A percentile compares a stretch with the other conserved stretches of the same genome.
These are phyloP conservation scores for Guyanaporus albipodus DNA, from an alignment of 768 basidiomycete species.

Conservation along the genomic window DNA sequence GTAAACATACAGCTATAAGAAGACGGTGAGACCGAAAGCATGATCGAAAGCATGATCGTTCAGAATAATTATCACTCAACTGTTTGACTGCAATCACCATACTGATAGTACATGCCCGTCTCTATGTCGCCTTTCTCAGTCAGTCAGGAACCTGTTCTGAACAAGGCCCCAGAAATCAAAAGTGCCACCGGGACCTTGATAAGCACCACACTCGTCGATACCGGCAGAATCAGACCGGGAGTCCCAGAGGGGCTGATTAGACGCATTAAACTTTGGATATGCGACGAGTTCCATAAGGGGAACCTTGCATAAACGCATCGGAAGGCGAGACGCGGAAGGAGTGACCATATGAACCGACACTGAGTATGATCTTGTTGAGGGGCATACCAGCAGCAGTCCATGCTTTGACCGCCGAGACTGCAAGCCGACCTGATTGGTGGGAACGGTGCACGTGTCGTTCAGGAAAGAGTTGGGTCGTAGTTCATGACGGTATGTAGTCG, in stretches of 20 bases:
- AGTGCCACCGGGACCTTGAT: slow-evolving; percentile 44
- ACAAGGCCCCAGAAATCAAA: slow-evolving; percentile 61
- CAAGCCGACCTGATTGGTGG: slow-evolving; percentile 62
- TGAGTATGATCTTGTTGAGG: slow-evolving; percentile 62
- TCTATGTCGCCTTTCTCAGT: slow-evolving; percentile 25
- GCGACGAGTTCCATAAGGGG: slow-evolving; percentile 35
- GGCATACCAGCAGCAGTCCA: slow-evolving; percentile 83
- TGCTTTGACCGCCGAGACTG: slow-evolving; percentile 59
- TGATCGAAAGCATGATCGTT: too few species aligned
- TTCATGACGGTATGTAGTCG: slow-evolving; percentile 64
- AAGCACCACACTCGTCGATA: slow-evolving; percentile 51
- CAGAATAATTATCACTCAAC: slow-evolving; percentile 37
- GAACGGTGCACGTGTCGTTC: slow-evolving; percentile 64
- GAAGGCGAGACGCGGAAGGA: slow-evolving; percentile 47
- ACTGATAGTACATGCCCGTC: slow-evolving; percentile 49
- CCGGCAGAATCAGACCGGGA: slow-evolving; percentile 47
- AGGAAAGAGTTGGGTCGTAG: slow-evolving; percentile 83
- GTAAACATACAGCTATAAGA: slow-evolving; percentile 59
- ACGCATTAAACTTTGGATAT: slow-evolving; percentile 50
- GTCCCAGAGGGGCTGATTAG: slow-evolving; percentile 52
- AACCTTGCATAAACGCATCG: slow-evolving; percentile 35
- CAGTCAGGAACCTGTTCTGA: slow-evolving; percentile 48
- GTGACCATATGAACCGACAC: slow-evolving; percentile 80
- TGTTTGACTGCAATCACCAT: slow-evolving; percentile 68
- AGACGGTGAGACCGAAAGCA: background rate